phyloP scores from a whole-genome alignment of 768 basidiomycete species.

The Lactarius hatsudake region DNA sequence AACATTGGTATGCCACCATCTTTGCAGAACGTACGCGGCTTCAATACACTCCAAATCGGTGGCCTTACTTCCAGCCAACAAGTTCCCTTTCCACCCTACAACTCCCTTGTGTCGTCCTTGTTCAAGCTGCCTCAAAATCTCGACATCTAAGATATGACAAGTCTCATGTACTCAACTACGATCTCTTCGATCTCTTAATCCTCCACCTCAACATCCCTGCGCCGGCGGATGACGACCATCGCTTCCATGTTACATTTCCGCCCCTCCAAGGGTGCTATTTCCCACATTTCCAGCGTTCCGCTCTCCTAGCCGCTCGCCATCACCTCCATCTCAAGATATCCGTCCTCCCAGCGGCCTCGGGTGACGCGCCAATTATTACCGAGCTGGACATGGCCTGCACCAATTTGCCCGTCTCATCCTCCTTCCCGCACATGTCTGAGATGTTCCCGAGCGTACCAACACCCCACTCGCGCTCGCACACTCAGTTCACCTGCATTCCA shows the following conservation, averaged over 20 bases:
- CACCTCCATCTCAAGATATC: no score
- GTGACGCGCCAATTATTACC: no score
- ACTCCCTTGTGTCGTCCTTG: constrained; percentile 2
- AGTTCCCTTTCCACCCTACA: background rate
- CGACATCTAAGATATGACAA: background rate
- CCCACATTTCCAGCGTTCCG: background rate
- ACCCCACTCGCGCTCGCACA: no score
- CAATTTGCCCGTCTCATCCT: no score
- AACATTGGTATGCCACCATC: no score
- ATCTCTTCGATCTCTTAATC: constrained; percentile 16
- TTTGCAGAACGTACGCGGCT: background rate
- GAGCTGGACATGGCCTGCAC: no score
- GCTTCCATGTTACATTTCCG: constrained; percentile 2
- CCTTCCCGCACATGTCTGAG: no score
- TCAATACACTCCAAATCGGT: background rate
- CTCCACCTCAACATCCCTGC: background rate
- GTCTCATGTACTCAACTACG: constrained; percentile 13
- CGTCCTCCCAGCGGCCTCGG: no score
- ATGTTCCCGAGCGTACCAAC: no score
- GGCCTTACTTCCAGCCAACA: background rate
- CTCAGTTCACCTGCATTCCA: no score
- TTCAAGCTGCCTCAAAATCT: background rate
- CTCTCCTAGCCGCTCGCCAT: no score
- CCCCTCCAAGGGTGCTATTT: background rate
- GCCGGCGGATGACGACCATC: background rate